Evolutionary conservation across 2,329 filamentous ascomycete species (phyloP), one percentile per base, ranked within the genome.

Genomic region (Neonectria magnoliae): DNA sequence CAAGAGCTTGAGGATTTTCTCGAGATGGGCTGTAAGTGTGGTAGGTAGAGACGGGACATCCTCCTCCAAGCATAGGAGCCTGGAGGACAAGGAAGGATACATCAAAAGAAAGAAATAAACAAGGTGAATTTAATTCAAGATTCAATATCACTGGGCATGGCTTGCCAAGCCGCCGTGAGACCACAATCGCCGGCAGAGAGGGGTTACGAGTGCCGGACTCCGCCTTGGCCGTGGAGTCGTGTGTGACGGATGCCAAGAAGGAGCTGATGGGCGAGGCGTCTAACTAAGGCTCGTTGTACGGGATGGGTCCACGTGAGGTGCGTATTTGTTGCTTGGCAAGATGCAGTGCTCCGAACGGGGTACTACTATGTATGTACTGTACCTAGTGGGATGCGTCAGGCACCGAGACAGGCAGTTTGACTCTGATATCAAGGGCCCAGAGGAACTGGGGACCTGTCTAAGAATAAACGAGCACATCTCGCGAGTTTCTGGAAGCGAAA

Each of bases 1-100:
- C 71, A 74, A 73, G 70, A 70, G 69, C 72, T 66, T 71, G 70
- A 67, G 71, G 71, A 68, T 75, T 74, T 72, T 62, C 73, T 73
- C 69, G 60, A 71, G 73, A 71, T 70, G 62, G 62, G 67, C 69
- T 74, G 68, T 74, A 72, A 65, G 70, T 68, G 71, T 70, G 68
- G 71, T 65, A 61, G 68, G 71, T 65, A 61, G 72, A 72, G 69
- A 71, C 69, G 68, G 68, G 52, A 68, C 64, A 65, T 72, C 66
- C 68, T 74, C 69, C 54, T 68, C 68, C 69, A 71, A 65, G 69
- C 59, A 72, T 53, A 59, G 69, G 66, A 68, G 62, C 18, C 67
- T 65, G 67, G 70, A 72, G 62, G 70, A 69, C 61, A 56, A 71
- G 68, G 67, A 71, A 71, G 67, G 72, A 71, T 61, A 63, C 44